Evolutionary conservation across 2,329 filamentous ascomycete species (phyloP).

Genomic region (Aureobasidium musti): DNA sequence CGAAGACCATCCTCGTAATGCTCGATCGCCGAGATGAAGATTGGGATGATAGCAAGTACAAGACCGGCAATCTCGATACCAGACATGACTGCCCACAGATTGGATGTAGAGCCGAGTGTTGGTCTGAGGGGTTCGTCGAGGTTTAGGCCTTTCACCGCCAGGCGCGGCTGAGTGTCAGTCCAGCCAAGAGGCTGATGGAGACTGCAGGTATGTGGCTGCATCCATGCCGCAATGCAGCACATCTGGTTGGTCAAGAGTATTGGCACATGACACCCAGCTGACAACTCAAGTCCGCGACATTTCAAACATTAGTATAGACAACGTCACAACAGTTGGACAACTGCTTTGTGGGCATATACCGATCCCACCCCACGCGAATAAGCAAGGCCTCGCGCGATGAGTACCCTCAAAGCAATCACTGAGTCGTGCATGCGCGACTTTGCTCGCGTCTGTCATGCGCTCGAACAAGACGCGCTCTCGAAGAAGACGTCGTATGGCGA

Average conservation of each 20-base stretch:
- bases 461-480: too few species aligned
- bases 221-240: neutral
- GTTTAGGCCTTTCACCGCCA: too few species aligned
- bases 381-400: too few species aligned
- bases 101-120: neutral
- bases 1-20: conserved; percentile 4
- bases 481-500: too few species aligned
- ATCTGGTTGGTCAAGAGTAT: neutral
- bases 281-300: too few species aligned
- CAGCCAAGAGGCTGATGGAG: too few species aligned
- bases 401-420: neutral
- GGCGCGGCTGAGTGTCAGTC: neutral
- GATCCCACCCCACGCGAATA: too few species aligned
- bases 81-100: conserved; percentile 1
- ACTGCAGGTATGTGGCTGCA: conserved; percentile 1
- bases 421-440: neutral
- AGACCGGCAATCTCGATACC: neutral
- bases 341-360: neutral
- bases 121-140: too few species aligned
- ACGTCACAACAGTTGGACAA: neutral
- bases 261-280: too few species aligned
- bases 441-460: neutral
- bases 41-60: neutral
- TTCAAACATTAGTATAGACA: too few species aligned
- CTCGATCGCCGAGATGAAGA: conserved; percentile 9